Evolutionary conservation across 768 basidiomycete species (phyloP).

Genomic region (Auricularia sp.): DNA sequence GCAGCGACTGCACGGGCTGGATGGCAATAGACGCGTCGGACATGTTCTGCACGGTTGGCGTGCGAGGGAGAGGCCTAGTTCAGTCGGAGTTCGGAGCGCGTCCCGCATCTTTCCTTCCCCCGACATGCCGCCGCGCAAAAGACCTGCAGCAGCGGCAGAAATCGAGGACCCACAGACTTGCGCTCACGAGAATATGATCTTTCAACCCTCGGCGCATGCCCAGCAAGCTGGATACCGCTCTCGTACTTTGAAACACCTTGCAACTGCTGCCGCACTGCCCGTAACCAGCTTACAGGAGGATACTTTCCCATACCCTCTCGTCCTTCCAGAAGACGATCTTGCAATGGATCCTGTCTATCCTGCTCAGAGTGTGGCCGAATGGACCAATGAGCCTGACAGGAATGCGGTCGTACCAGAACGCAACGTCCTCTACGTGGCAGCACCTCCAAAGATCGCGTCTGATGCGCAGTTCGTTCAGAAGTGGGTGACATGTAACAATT

Average conservation of each 20-base stretch:
- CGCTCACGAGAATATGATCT: neutral
- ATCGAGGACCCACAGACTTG: neutral
- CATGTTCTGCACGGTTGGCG: neutral
- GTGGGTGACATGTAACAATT: neutral
- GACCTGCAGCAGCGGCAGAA: neutral
- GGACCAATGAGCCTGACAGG: neutral
- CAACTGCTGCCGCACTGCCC: neutral
- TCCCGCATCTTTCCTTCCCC: neutral
- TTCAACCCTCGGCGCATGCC: neutral
- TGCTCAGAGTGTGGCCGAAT: neutral
- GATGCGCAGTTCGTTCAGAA: neutral
- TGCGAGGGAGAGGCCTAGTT: neutral
- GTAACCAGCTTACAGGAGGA: neutral
- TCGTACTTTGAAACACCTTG: neutral
- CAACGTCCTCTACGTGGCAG: neutral
- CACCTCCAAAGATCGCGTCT: neutral
- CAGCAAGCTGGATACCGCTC: neutral
- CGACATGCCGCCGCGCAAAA: neutral
- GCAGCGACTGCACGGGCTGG: constrained; percentile 13
- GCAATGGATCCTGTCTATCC: neutral
- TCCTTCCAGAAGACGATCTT: neutral
- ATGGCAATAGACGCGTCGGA: neutral
- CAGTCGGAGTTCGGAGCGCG: neutral
- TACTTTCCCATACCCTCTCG: neutral
- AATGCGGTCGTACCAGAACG: neutral